These are phyloP conservation scores for Apiosordaria backusii DNA, from an alignment of 495 filamentous ascomycete species.

Conservation along the genomic window DNA sequence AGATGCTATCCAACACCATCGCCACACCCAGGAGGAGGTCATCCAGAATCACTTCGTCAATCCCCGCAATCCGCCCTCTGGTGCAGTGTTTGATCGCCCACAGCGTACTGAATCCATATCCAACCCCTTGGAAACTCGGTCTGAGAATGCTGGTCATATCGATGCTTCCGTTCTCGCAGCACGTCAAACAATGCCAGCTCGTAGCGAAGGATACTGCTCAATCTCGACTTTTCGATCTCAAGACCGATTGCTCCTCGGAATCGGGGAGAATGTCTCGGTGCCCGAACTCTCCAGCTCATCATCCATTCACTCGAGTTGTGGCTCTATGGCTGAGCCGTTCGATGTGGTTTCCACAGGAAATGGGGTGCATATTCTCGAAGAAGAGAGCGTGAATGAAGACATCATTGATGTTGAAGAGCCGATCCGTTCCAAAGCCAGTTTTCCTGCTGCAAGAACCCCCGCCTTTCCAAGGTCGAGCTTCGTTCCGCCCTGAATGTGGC, in stretches of 20 bases:
- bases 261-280: background rate
- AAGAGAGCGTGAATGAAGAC: background rate
- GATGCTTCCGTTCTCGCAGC: background rate
- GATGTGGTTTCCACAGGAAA: background rate
- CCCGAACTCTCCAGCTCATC: constrained; percentile 8
- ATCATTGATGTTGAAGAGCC: constrained; percentile 3
- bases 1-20: background rate
- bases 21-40: background rate
- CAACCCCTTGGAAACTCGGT: background rate
- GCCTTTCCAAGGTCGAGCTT: background rate
- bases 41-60: background rate
- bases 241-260: background rate
- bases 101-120: background rate
- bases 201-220: background rate
- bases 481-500: background rate
- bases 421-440: constrained; percentile 5
- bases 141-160: no score
- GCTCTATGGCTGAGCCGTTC: background rate
- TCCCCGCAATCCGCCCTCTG: background rate
- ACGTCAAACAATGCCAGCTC: background rate
- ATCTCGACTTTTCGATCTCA: background rate
- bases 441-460: background rate
- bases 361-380: constrained; percentile 7
- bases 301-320: background rate
- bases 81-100: background rate